Evolutionary conservation across 345 rosid genomes (phyloP), one percentile per base, ranked within the genome.

Genomic region (Mercurialis annua): DNA sequence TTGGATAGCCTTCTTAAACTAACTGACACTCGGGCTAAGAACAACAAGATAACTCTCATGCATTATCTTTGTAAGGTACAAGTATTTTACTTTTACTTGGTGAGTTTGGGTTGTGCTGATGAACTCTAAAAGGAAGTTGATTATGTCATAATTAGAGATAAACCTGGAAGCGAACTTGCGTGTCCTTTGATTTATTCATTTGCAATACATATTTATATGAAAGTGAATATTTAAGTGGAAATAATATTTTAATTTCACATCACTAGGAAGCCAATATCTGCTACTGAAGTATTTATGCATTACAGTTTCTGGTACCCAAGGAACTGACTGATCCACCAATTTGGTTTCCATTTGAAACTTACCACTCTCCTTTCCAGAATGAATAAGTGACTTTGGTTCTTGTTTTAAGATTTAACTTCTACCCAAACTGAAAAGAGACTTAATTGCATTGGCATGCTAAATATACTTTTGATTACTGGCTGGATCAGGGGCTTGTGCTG

Each of bases 61-160:
- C 97, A 93, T 72, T 93, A 93, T 81, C 90, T 88, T 61, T 93
- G 98, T 76, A 93, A 93, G 96, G 98, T 93, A 81, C 49, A 67
- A 56, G 48, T n/a, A n/a, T n/a, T n/a, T n/a, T n/a, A n/a, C 62
- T 76, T 44, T 54, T 36, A 27, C 67, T 47, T 55, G 20, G 8
- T 57, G 31, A 27, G 26, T 46, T 59, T 21, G 2, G 29, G 8
- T 29, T 9, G 5, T 20, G 46, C 12, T 47, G 46, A n/a, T 49
- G 4, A 16, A 36, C 9, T 52, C 23, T 6, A n/a, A 10, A 33
- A 29, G 30, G 34, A 40, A 40, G 44, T 40, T 7, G 11, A 40
- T 7, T 34, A 34, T 34, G 44, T 40, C 40, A 34, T 40, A 40
- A 40, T 14, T 4, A 40, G 44, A 40, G 11, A 40, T 8, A 40